Percentiles rank a stretch among this genome's conserved stretches.
phyloP scores from a whole-genome alignment of 257 asterid genomes.

The Fraxinus cuspidata region DNA sequence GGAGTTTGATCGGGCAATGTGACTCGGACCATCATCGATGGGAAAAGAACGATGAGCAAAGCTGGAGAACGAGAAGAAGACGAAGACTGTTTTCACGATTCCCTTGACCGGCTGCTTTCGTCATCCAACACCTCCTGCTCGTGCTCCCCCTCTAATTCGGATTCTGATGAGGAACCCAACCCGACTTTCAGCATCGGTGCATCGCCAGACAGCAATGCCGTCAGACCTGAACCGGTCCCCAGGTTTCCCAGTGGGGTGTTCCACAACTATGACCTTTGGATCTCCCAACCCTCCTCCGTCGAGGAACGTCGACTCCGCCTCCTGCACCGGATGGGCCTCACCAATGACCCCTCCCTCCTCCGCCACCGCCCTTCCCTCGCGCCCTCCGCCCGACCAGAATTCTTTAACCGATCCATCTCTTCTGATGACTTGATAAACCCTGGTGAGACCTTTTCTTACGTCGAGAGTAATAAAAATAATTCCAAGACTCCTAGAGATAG shows the following conservation, averaged over 20 bases:
- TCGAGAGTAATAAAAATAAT: conserved; percentile 5
- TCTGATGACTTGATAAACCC: conserved; percentile 37
- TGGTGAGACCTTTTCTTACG: conserved; percentile 22
- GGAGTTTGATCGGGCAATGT: conserved; percentile 45
- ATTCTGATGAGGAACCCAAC: conserved; percentile 50
- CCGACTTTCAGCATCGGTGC: conserved; percentile 24
- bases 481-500: conserved; percentile 13
- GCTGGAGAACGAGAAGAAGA: conserved; percentile 54
- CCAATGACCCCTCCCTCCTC: conserved; percentile 66
- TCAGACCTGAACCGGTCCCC: conserved; percentile 39
- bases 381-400: conserved; percentile 13
- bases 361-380: conserved; percentile 60
- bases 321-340: conserved; percentile 78
- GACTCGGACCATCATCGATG: conserved; percentile 41
- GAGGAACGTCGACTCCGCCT: conserved; percentile 83
- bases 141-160: conserved; percentile 57
- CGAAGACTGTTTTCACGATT: conserved; percentile 64
- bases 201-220: conserved; percentile 26
- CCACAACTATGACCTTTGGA: conserved; percentile 79
- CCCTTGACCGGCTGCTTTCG: conserved; percentile 74
- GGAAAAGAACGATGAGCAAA: conserved; percentile 64
- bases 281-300: conserved; percentile 82
- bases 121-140: conserved; percentile 79
- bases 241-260: conserved; percentile 58
- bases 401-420: conserved; percentile 22